Base-by-base conservation (phyloP, 345 rosid species). In the Microcos paniculata region DNA sequence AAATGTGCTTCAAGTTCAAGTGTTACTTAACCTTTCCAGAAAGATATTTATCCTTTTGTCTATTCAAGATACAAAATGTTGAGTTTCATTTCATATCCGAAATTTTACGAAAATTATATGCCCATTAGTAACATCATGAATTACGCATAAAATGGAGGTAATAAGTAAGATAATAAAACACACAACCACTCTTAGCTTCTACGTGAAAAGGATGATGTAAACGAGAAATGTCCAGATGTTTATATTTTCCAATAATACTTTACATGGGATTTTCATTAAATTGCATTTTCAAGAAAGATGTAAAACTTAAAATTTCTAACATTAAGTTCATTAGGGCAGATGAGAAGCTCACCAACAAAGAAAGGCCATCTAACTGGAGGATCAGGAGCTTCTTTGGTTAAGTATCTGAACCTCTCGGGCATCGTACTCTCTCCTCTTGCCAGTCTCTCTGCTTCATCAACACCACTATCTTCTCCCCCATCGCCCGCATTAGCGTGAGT, bases 321-420 rank as follows among this genome's bases (percentile, higher is more conserved):
- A 67, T 51, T 46, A 28, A 26, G 6, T 38, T 59, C 16, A 73
- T 0, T 1, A 58, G 30, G 3, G 26, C 9, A 40, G 43, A 31
- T 69, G 45, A 24, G 45, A 63, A 69, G 76, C 89, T 45, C 86
- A 92, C 98, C 97, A 1, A 94, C 84, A 74, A 94, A 85, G 90
- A 90, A 94, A 16, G 94, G 98, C 97, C 98, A 94, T 53, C 82
- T 80, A 31, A 87, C 30, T 43, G 94, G 91, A 77, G 78, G 84
- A 46, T 91, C 89, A 28, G 92, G 92, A 10, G 90, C 97, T 88
- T 92, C 91, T 83, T 85, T 89, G 79, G 92, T 90, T 82, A 94
- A 78, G 84, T 92, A 83, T 81, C 92, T 85, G 78, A 94, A 94
- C 82, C 97, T 86, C 73, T 90, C 97, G 74, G 95, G 97, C 94